Evolutionary conservation across 345 rosid species (phyloP), one percentile per base, ranked within the genome.

Genomic region (Salix brachista): DNA sequence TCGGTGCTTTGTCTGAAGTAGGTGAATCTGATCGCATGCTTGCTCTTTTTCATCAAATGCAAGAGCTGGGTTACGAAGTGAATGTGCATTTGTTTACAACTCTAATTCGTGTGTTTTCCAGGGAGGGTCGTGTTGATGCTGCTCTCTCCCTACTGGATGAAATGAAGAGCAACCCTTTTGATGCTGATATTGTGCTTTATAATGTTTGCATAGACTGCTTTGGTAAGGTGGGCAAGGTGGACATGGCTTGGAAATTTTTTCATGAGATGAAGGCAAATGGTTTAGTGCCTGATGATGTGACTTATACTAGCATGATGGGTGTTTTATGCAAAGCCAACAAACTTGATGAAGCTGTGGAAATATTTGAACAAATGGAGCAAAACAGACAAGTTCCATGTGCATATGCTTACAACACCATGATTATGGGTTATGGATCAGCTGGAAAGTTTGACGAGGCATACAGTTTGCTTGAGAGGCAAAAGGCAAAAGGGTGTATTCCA

Each of bases 201-300:
- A 96, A 96, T 76, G 98, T 96, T 23, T 96, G 98, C 85, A 92
- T 96, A 70, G 98, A 96, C 76, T 86, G 95, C 80, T 96, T 96
- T 21, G 99, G 98, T 78, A 91, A 92, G 91, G 93, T 76, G 46
- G 98, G 98, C 6, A 93, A 91, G 42, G 90, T 91, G 67, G 97
- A 96, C 79, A 90, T 93, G 94, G 99, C 97, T 16, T 93, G 99
- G 99, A 93, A 93, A 65, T 93, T 96, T 86, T 96, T 93, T 82
- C 95, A 91, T 77, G 99, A 96, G 88, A 90, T 92, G 84, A 89
- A 89, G 83, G 85, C 85, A 18, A 85, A 77, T 62, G 94, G 92
- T 65, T 65, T 96, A 75, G 70, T 84, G 72, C 97, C 96, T n/a
- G 99, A 96, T 79, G 94, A 93, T 62, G 94, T 96, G 56, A 96